Evolutionary conservation across 2,329 filamentous ascomycete genomes (phyloP), one percentile per base, ranked within the genome.

Genomic region (Fulvia fulva): DNA sequence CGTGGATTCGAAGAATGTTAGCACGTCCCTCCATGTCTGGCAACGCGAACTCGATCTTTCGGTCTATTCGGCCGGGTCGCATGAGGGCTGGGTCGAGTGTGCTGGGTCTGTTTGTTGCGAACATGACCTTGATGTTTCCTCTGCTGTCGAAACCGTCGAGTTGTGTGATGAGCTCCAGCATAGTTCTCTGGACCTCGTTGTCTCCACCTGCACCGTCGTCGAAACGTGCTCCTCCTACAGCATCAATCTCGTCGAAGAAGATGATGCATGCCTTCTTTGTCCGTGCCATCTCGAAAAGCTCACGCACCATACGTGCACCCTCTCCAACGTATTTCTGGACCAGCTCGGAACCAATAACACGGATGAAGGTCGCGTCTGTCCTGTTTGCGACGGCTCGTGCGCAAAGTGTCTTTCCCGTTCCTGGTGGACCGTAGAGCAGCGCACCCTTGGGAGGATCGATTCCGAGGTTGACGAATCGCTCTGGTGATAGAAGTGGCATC

Each of bases 201-300:
- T 97, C 93, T 71, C 93, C 93, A 68, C 93, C 93, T 63, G 93
- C 93, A 65, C 93, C 93, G 68, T 97, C 93, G 70, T 97, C 93
- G 73, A 97, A 97, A 76, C 93, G 90, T 41, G 93, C 93, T 68
- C 93, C 93, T 72, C 93, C 93, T 56, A 97, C 90, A 51, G 93
- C 93, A 75, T 97, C 93, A 63, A 97, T 94, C 79, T 99, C 94
- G 74, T 99, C 94, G 72, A 96, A 96, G 86, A 99, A 99, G 78
- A 99, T 99, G 73, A 99, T 99, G 77, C 94, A 99, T 0, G 94
- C 94, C 79, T 99, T 99, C 84, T 99, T 99, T 57, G 94, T 97
- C 68, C 94, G 87, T 9, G 94, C 94, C 94, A 99, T 99, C 79
- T 99, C 94, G 75, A 99, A 99, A 2, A 99, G 84, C 79, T 99